Percentiles rank a stretch among this genome's conserved stretches.
Conservation (phyloP, 805 yeast species). For the Ogataea trehalophila region DNA sequence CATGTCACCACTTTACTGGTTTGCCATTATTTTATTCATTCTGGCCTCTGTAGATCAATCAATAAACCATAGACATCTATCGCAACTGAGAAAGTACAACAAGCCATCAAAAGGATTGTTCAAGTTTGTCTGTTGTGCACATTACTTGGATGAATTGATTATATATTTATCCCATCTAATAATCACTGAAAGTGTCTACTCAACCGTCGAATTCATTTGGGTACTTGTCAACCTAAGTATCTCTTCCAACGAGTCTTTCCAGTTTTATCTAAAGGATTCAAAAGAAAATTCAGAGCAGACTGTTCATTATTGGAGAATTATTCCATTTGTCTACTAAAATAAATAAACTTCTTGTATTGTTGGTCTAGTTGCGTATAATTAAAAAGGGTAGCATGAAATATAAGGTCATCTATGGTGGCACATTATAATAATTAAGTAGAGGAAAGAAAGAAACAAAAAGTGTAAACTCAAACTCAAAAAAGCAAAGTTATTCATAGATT, state of each 20-base stretch:
- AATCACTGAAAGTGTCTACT: conserved; percentile 12
- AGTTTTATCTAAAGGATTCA: conserved; percentile 35
- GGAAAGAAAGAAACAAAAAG: not conserved
- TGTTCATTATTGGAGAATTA: conserved; percentile 15
- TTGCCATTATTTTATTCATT: conserved; percentile 19
- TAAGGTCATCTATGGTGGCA: not conserved
- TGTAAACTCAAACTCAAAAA: not conserved
- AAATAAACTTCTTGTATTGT: no score
- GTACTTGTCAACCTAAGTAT: conserved; percentile 47
- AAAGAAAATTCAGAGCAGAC: conserved; percentile 8
- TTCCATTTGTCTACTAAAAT: conserved; percentile 28
- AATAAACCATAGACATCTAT: conserved; percentile 44
- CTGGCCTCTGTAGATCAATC: conserved; percentile 42
- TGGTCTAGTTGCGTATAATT: no score
- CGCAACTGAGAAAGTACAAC: conserved; percentile 49
- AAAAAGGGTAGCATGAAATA: not conserved
- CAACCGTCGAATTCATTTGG: conserved; percentile 29
- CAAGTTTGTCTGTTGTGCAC: conserved; percentile 53
- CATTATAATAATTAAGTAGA: not conserved
- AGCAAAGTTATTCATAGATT: not conserved
- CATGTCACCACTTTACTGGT: not conserved
- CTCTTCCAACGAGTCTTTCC: conserved; percentile 49
- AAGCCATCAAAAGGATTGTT: conserved; percentile 51
- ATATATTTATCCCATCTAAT: conserved; percentile 39
- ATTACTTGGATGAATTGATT: conserved; percentile 61